Evolutionary conservation across 441 rosid genomes (phyloP), one percentile per base, ranked within the genome.

Genomic region (Corymbia calophylla): DNA sequence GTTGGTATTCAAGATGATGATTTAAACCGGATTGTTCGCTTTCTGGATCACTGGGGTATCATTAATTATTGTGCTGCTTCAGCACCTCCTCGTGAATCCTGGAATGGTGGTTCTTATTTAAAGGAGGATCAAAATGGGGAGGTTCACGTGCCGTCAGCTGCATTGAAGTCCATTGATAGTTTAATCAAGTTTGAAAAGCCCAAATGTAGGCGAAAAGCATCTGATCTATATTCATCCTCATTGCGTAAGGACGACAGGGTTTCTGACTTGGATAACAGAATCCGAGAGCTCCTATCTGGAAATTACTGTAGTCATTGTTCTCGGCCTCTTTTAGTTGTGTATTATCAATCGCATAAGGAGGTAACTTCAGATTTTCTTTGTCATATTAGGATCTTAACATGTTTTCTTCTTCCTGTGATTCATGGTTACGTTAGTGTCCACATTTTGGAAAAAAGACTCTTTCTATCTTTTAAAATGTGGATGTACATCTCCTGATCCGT

Each of bases 21-120:
- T 93, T 91, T 96, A 89, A 92, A 95, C 62, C 95, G 99, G 86
- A 97, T 97, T 91, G 92, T 96, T 89, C 94, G 98, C 91, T 98
- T 98, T 93, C 99, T 98, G 92, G 97, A 98, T 92, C 98, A 98
- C 82, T 98, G 99, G 99, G 99, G 99, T 89, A 96, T 97, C 87
- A 96, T 97, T 89, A 97, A 97, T 93, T 97, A 97, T 91, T 95
- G 96, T 94, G 96, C 97, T 54, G 91, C 92, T 87, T 53, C 89
- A 29, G 80, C 92, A 64, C 91, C 94, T 88, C 93, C 85, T 86
- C 92, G 91, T 90, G 97, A 93, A 90, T 92, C 93, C 91, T 96
- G 96, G 94, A 94, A 92, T 92, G 92, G 88, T 87, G 93, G 92
- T 56, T 93, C 93, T 87, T 95, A 92, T 91, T 93, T 97, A 92